phyloP scores from a whole-genome alignment of 2,329 filamentous ascomycete species.

The Ophiostoma montium region DNA sequence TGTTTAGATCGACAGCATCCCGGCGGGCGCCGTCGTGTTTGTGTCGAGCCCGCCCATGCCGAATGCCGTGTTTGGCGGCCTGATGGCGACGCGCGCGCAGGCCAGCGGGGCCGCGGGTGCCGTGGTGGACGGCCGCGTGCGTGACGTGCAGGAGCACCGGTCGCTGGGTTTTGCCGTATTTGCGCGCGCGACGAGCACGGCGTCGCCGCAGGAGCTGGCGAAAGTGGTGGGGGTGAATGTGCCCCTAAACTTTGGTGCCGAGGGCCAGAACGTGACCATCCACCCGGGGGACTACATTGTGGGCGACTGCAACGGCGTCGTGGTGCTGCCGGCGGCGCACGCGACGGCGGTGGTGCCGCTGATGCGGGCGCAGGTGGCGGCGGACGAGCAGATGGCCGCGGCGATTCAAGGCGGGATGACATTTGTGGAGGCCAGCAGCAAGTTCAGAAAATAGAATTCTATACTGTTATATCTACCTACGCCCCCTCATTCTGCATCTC shows the following conservation, averaged over 20 bases:
- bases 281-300: constrained; percentile 30
- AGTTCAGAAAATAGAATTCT: constrained; percentile 16
- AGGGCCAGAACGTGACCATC: constrained; percentile 25
- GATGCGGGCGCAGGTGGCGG: constrained; percentile 27
- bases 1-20: constrained; percentile 36
- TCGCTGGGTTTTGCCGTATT: constrained; percentile 32
- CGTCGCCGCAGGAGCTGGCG: constrained; percentile 27
- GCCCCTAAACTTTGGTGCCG: constrained; percentile 24
- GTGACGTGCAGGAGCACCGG: constrained; percentile 39
- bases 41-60: constrained; percentile 32
- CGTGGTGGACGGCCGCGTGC: constrained; percentile 36
- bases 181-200: constrained; percentile 29
- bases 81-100: constrained; percentile 36
- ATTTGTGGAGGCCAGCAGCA: constrained; percentile 29
- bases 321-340: constrained; percentile 25
- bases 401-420: constrained; percentile 28
- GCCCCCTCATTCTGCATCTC: constrained; percentile 50
- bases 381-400: constrained; percentile 27
- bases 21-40: constrained; percentile 32
- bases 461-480: neutral
- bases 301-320: constrained; percentile 31
- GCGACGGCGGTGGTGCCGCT: constrained; percentile 26
- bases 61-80: constrained; percentile 39
- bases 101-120: constrained; percentile 30
- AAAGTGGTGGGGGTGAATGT: constrained; percentile 30